A percentile compares a stretch with the other conserved stretches of the same genome.
phyloP scores from a whole-genome alignment of 73 alveolate genomes.

The Paramecium primaurelia region DNA sequence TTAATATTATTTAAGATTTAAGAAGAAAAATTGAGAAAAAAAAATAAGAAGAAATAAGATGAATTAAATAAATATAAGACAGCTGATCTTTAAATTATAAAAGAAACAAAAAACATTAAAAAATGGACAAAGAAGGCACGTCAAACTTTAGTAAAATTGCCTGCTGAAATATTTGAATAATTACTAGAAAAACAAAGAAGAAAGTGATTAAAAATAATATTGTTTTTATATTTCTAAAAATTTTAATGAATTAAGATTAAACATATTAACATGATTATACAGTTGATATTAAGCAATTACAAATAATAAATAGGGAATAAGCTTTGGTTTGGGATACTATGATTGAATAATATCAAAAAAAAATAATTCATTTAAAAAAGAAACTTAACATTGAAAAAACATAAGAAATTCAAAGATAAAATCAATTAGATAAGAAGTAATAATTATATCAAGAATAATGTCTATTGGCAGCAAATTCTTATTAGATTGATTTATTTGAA shows the following conservation, averaged over 20 bases:
- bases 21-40: conserved; percentile 52
- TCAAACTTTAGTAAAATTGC: conserved; percentile 68
- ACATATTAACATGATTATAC: neutral
- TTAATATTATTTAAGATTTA: neutral
- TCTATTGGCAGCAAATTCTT: neutral
- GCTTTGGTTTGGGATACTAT: neutral
- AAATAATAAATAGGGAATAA: neutral
- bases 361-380: neutral
- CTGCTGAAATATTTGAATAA: conserved; percentile 73
- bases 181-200: conserved; percentile 2
- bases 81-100: conserved; percentile 68
- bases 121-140: conserved; percentile 80
- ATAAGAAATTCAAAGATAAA: neutral
- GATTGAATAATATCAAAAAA: neutral
- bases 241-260: neutral
- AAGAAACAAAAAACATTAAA: conserved; percentile 71
- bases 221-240: neutral
- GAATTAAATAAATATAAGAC: conserved; percentile 71
- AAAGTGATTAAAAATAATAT: neutral
- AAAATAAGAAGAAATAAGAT: conserved; percentile 67
- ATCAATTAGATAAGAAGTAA: neutral
- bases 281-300: neutral
- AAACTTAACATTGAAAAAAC: neutral
- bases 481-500: neutral
- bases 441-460: neutral